phyloP scores from a whole-genome alignment of 768 basidiomycete species.

The Guyanaporus albipodus region DNA sequence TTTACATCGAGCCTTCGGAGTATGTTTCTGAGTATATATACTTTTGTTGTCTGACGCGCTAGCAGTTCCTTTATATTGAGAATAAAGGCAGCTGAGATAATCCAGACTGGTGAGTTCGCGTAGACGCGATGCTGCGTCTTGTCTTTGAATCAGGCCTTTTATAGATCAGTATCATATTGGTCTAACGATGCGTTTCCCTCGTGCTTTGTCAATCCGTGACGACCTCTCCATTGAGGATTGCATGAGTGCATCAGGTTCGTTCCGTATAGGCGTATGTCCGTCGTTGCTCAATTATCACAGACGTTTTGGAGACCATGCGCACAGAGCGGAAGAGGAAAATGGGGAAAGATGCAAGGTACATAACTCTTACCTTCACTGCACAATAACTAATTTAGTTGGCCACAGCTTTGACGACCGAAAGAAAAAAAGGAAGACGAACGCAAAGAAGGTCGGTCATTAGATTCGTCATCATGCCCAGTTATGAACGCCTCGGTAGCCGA shows the following conservation, averaged over 20 bases:
- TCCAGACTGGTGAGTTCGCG: conserved; percentile 53
- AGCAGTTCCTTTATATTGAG: conserved; percentile 87
- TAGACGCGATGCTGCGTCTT: neutral
- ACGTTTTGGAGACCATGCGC: conserved; percentile 55
- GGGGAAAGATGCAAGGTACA: conserved; percentile 55
- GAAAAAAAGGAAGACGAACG: conserved; percentile 25
- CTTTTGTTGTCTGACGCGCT: conserved; percentile 1
- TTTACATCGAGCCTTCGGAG: conserved; percentile 90
- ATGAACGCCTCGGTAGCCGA: conserved; percentile 36
- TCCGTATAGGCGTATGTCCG: neutral
- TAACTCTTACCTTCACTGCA: neutral
- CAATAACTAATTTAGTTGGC: neutral
- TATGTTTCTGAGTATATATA: conserved; percentile 31
- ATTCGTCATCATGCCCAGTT: neutral
- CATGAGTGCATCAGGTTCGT: conserved; percentile 60
- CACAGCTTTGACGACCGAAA: conserved; percentile 33
- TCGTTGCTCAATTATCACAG: conserved; percentile 31
- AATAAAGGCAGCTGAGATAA: conserved; percentile 92
- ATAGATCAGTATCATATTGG: conserved; percentile 80
- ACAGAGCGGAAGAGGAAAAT: conserved; percentile 72
- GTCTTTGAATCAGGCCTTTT: neutral
- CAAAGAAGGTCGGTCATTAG: conserved; percentile 26
- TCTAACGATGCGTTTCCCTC: conserved; percentile 92
- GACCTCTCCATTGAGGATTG: conserved; percentile 73
- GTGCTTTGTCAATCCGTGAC: conserved; percentile 75